These are phyloP conservation scores for Stipa capillata DNA, from an alignment of 176 grass and related monocot genomes.

Conservation along the genomic window DNA sequence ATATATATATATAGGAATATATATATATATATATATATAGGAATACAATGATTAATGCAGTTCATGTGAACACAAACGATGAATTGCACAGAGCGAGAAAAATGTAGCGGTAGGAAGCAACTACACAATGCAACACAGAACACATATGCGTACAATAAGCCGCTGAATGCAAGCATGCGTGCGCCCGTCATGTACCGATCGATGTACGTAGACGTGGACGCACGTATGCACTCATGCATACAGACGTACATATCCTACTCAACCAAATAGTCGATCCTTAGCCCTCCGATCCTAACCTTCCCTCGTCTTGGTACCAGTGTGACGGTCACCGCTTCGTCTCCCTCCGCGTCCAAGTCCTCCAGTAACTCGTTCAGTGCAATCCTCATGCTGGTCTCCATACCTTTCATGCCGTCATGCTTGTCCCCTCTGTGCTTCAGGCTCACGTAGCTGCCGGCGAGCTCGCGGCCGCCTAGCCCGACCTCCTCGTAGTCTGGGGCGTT, in stretches of 20 bases:
- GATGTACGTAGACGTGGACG: too few relatives aligned
- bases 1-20: too few relatives aligned
- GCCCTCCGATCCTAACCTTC: constrained; percentile 34
- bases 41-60: too few relatives aligned
- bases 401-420: constrained; percentile 14
- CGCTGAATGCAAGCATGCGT: too few relatives aligned
- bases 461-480: constrained; percentile 5
- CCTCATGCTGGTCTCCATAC: constrained; percentile 17
- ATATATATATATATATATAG: too few relatives aligned
- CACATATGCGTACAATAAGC: too few relatives aligned
- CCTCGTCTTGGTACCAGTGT: constrained; percentile 45
- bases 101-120: too few relatives aligned
- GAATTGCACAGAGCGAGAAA: too few relatives aligned
- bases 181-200: too few relatives aligned
- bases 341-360: constrained; percentile 40
- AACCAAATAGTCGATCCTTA: constrained; percentile 19
- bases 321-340: constrained; percentile 33
- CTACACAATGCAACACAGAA: too few relatives aligned
- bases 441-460: constrained; percentile 50
- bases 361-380: constrained; percentile 45
- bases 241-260: not conserved
- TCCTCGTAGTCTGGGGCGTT: constrained; percentile 29
- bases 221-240: too few relatives aligned
- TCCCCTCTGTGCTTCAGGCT: constrained; percentile 40
- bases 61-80: too few relatives aligned